Conservation (phyloP, 345 rosid genomes). For the Theobroma cacao region DNA sequence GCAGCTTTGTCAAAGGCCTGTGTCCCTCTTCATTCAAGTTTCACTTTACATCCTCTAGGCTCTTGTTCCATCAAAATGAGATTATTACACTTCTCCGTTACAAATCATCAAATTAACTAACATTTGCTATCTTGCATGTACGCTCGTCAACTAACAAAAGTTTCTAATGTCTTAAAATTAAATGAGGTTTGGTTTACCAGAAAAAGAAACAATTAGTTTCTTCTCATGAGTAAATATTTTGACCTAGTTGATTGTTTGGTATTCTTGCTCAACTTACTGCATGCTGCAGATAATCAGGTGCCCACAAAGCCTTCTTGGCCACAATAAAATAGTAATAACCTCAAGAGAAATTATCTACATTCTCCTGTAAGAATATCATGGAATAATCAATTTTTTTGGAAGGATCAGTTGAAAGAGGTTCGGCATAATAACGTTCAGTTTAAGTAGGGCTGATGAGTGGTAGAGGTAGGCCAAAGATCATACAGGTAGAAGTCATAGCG, state of each 20-base stretch:
- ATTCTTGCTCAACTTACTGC: background rate
- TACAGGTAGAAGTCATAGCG: background rate
- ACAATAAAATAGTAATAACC: background rate
- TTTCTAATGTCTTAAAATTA: background rate
- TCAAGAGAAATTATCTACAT: background rate
- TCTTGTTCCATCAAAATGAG: background rate
- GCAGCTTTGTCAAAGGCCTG: background rate
- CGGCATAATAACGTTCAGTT: background rate
- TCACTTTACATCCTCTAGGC: background rate
- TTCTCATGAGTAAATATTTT: background rate
- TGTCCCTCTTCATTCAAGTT: background rate
- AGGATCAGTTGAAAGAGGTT: background rate
- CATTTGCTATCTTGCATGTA: background rate
- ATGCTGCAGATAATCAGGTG: background rate
- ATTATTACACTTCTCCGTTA: background rate
- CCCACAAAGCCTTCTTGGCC: background rate
- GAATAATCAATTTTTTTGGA: background rate
- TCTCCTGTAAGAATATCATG: background rate
- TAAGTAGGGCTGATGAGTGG: background rate
- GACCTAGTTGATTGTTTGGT: background rate
- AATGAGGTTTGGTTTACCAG: background rate
- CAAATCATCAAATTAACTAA: background rate
- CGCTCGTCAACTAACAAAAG: background rate
- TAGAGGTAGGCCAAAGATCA: background rate
- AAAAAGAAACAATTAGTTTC: background rate